These are phyloP conservation scores for Candida neerlandica DNA, from an alignment of 1,139 yeast species.

Conservation along the genomic window DNA sequence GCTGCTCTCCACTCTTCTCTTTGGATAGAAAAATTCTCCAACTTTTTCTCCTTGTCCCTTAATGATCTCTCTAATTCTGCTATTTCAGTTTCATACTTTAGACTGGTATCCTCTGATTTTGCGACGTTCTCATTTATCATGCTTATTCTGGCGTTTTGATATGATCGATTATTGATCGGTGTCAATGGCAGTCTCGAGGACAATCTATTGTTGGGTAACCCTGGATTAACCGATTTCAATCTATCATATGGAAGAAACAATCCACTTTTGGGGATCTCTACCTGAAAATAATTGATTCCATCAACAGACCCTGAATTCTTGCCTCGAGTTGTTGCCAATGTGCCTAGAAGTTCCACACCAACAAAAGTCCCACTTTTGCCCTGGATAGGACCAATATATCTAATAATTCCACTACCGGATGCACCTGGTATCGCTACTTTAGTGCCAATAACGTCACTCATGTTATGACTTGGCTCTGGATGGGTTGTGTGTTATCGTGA, in stretches of 20 bases:
- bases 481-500: background rate
- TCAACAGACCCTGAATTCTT: slow-evolving; percentile 49
- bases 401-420: slow-evolving; percentile 58
- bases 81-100: slow-evolving; percentile 45
- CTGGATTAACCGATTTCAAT: slow-evolving; percentile 46
- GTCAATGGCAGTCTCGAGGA: slow-evolving; percentile 9
- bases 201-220: slow-evolving; percentile 15
- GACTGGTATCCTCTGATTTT: slow-evolving; percentile 9
- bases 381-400: slow-evolving; percentile 73
- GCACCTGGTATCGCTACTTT: slow-evolving; percentile 49
- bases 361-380: slow-evolving; percentile 81
- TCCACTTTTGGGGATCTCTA: slow-evolving; percentile 66
- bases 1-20: slow-evolving; percentile 61
- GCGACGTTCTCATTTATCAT: slow-evolving; percentile 11
- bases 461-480: slow-evolving; percentile 5
- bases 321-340: slow-evolving; percentile 51
- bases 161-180: slow-evolving; percentile 8
- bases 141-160: slow-evolving; percentile 10
- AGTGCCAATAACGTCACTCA: slow-evolving; percentile 33
- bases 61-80: slow-evolving; percentile 19
- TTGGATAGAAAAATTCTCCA: slow-evolving; percentile 52
- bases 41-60: slow-evolving; percentile 46
- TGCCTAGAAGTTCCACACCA: slow-evolving; percentile 79
- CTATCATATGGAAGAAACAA: slow-evolving; percentile 73
- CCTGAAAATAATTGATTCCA: slow-evolving; percentile 48